Evolutionary conservation across 139 green algal species (phyloP), one percentile per base, ranked within the genome.

Genomic region (Zygnema circumcarinatum): DNA sequence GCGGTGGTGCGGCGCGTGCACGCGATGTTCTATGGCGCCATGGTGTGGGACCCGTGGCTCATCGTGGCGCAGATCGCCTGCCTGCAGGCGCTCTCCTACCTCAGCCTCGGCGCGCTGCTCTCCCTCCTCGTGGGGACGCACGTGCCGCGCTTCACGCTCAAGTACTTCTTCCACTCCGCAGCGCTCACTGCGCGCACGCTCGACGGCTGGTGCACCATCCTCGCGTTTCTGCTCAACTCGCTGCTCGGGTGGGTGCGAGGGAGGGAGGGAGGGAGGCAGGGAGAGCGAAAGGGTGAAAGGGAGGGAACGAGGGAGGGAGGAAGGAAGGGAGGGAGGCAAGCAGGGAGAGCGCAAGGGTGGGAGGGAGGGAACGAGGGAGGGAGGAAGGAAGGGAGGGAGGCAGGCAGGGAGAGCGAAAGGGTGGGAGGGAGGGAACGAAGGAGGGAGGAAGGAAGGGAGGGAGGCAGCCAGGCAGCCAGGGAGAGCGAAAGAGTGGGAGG

Each of bases 1-100:
- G 76, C 33, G 52, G 11, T 83, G 3, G 11, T 83, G 3, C 74
- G 69, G 33, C 76, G 76, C 7, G 32, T 89, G 42, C 32, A 88
- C 84, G 80, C 85, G 47, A 90, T 90, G 85, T 90, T 90, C 52
- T 90, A 90, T 47, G 85, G 85, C 2, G 85, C 80, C 32, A 88
- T 88, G 78, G 79, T 90, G 0, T 90, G 85, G 85, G 85, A 90
- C 11, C 85, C 80, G 29, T 90, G 85, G 85, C 85, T 90, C 47
- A 90, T 90, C 1, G 31, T 90, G 2, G 85, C 85, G 2, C 76
- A 89, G 16, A 90, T 90, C 31, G 41, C 73, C n/a, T 74, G 38
- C 22, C 29, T 90, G 20, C 80, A 89, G 54, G 56, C 16, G 22
- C 33, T 90, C 20, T 89, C 69, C 42, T 89, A 89, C 79, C 16